Conservation (phyloP, 805 yeast genomes). For the Yueomyces sp. region DNA sequence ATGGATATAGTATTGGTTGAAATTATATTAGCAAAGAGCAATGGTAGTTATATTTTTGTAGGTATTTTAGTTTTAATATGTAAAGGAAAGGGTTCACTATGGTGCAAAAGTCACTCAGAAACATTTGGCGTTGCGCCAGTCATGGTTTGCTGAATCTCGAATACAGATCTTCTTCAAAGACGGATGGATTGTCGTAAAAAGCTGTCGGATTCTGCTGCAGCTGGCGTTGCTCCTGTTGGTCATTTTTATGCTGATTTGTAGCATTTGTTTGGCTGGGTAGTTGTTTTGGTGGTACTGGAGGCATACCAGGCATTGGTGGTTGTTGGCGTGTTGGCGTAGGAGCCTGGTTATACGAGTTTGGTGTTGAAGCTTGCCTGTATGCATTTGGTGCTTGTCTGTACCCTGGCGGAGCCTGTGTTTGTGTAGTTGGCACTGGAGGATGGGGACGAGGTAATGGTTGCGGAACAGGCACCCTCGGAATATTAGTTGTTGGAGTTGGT, state of each 20-base stretch:
- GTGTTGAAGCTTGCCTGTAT: not conserved
- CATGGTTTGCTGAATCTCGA: conserved; percentile 20
- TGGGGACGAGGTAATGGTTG: not conserved
- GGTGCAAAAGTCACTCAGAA: too few species aligned
- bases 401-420: not conserved
- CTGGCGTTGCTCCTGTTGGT: conserved; percentile 11
- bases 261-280: not conserved
- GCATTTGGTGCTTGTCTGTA: not conserved
- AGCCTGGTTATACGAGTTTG: not conserved
- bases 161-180: conserved; percentile 35
- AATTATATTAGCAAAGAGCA: too few species aligned
- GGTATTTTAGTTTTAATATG: too few species aligned
- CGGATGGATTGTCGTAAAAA: conserved; percentile 38
- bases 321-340: not conserved
- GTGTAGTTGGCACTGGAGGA: not conserved
- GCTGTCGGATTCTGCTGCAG: conserved; percentile 24
- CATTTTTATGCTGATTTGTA: conserved; percentile 1
- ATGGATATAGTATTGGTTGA: not conserved
- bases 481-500: not conserved
- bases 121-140: too few species aligned
- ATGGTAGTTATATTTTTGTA: too few species aligned
- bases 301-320: not conserved
- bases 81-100: too few species aligned
- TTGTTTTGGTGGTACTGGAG: conserved; percentile 2
- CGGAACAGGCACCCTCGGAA: not conserved